Evolutionary conservation across 2,329 filamentous ascomycete species (phyloP), one percentile per base, ranked within the genome.

Genomic region (Conoideocrella luteorostrata): DNA sequence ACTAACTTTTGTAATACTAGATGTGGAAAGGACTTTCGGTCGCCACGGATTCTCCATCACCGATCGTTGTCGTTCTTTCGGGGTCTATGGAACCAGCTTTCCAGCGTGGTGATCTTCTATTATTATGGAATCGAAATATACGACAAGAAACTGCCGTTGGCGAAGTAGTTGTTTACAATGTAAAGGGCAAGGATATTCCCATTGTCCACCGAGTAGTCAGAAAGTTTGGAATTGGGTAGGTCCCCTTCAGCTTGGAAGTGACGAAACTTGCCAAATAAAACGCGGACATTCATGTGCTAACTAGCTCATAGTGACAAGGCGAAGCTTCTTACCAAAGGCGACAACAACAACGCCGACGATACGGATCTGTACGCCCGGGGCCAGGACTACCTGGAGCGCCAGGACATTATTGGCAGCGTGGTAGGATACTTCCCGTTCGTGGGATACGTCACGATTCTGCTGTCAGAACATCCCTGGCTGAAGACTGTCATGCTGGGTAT

Each of bases 391-490:
- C 74, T 98, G 36, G 82, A 86, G 61, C 79, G 93, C 47, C 78
- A 85, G 60, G 91, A 97, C 60, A 90, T 98, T 44, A 88, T 98
- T 45, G 93, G 93, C 36, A 95, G 86, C 54, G 93, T 97, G 6
- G 73, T 93, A 10, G 93, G 79, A 29, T 98, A 94, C 63, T 82
- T 97, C 45, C 93, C 93, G 0, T 94, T 93, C 57, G 89, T 97
- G 12, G 93, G 93, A 52, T 97, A 97, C 60, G 90, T 97, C 36
- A 98, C 93, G 2, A 98, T 98, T 55, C 72, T 97, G 65, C 72
- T 98, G 50, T 93, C 87, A 50, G 93, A 98, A 64, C 84, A 98
- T 62, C 93, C 93, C 5, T 97, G 91, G 91, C 65, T 97, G 56
- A 98, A 98, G 78, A 94, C 88, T 34, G 91, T 83, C 21, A 87